phyloP scores from a whole-genome alignment of 164 flowering plant genomes.

The Sextonia rubra region DNA sequence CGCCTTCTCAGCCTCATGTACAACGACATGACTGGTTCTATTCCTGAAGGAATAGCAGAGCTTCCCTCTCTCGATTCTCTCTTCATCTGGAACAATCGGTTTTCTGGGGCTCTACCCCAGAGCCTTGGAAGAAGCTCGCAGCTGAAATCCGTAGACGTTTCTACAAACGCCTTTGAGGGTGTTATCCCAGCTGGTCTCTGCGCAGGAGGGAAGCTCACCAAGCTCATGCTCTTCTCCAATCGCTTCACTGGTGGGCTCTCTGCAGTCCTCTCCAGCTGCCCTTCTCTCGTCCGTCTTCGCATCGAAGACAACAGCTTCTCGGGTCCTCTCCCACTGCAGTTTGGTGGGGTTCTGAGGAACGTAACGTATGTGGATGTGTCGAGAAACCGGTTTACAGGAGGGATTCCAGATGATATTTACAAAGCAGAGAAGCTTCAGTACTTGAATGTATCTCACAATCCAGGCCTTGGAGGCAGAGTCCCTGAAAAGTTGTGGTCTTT shows the following conservation, averaged over 20 bases:
- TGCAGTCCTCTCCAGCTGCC: conserved; percentile 68
- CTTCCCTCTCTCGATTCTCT: conserved; percentile 75
- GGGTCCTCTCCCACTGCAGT: conserved; percentile 61
- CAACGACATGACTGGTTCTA: conserved; percentile 63
- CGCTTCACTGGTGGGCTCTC: conserved; percentile 59
- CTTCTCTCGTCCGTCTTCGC: conserved; percentile 76
- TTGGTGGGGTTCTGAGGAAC: conserved; percentile 37
- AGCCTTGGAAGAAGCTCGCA: conserved; percentile 65
- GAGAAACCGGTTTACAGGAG: conserved; percentile 63
- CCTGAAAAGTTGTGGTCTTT: conserved; percentile 61
- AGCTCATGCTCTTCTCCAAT: conserved; percentile 76
- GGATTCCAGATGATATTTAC: conserved; percentile 54
- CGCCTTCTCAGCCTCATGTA: conserved; percentile 75
- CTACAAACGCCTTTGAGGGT: conserved; percentile 68
- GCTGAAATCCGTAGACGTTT: conserved; percentile 78
- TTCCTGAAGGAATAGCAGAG: conserved; percentile 69
- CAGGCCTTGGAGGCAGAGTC: conserved; percentile 48
- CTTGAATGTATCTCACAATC: conserved; percentile 71
- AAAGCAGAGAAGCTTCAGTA: conserved; percentile 60
- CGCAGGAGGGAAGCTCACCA: conserved; percentile 47
- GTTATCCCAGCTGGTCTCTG: conserved; percentile 68
- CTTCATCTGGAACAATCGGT: conserved; percentile 81
- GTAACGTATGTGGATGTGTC: conserved; percentile 74
- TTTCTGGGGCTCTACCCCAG: conserved; percentile 70
- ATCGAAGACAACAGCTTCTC: conserved; percentile 77